Evolutionary conservation across 495 filamentous ascomycete genomes (phyloP), one percentile per base, ranked within the genome.

Genomic region (Annulohypoxylon moriforme): DNA sequence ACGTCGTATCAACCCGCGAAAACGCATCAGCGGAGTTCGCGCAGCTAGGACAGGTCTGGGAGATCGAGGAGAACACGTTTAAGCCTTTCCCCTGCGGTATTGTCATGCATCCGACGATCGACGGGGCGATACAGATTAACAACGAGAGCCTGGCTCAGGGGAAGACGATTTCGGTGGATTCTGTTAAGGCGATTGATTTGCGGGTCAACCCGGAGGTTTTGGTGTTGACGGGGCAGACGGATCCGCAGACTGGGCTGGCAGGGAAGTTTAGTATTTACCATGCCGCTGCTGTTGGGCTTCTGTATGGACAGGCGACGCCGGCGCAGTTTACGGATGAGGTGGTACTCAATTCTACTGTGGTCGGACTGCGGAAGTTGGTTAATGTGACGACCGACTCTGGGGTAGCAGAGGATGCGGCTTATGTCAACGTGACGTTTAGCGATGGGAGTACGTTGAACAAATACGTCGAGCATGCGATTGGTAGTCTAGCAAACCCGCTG

Each of bases 71-170:
- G 60, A 87, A 87, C 67, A 81, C 81, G 4, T 88, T 88, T 75
- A 88, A 88, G 74, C 86, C 84, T 1, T 89, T 83, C 64, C 85
- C 85, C 7, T 87, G 86, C 73, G 86, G 85, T 4, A 88, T 89
- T 73, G 84, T 88, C 11, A 83, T 86, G 29, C 86, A 89, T 68
- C 84, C 85, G 1, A 78, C 81, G 8, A 88, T 88, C 72, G 86
- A 88, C 68, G 86, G 72, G 4, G 83, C 81, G 58, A 78, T 82
- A 9, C 81, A 83, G 70, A 55, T 87, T 31, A 79, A 83, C 64
- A 65, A 75, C 3, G 79, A 86, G 59, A 64, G 83, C 40, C 22
- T 60, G 4, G 11, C 31, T n/a, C 42, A 73, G 27, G 66, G 66
- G 22, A 74, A 77, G 67, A 64, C 73, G 14, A 71, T 82, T 5